Percentiles rank a stretch among this genome's conserved stretches.
phyloP scores from a whole-genome alignment of 1,284 basidiomycete genomes.

The Apiotrichum veenhuisii region DNA sequence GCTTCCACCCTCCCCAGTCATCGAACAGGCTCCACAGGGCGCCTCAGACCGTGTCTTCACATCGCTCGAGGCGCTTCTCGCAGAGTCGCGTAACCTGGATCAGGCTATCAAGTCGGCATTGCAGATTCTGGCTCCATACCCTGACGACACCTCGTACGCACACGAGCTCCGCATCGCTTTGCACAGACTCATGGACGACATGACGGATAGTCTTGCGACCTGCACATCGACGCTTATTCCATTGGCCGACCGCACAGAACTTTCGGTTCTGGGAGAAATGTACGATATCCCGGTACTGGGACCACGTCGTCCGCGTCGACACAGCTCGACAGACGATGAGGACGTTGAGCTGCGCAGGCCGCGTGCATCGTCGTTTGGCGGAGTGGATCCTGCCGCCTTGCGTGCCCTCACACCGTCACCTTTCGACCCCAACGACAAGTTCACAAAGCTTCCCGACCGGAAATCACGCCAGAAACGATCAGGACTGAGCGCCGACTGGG shows the following conservation, averaged over 20 bases:
- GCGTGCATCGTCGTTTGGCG: not conserved
- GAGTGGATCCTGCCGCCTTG: not conserved
- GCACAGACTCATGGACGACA: conserved; percentile 33
- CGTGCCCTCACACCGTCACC: not conserved
- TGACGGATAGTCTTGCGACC: conserved; percentile 40
- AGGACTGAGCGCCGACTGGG: conserved; percentile 20
- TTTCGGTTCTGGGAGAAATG: conserved; percentile 40
- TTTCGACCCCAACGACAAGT: conserved; percentile 27
- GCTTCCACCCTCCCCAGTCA: not conserved
- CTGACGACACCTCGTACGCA: conserved; percentile 20
- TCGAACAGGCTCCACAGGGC: not conserved
- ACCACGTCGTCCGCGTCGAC: not conserved
- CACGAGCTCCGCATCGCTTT: conserved; percentile 35
- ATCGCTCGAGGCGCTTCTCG: conserved; percentile 19
- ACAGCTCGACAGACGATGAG: not conserved
- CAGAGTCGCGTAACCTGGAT: conserved; percentile 24
- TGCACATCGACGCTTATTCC: conserved; percentile 33
- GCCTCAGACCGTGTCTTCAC: conserved; percentile 3
- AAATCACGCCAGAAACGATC: conserved; percentile 30
- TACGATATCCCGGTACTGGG: conserved; percentile 40
- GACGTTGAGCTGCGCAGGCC: no score
- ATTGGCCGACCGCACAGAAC: conserved; percentile 33
- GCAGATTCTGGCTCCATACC: conserved; percentile 20
- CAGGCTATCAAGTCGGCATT: conserved; percentile 26
- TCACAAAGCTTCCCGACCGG: conserved; percentile 37